Conservation (phyloP, 2,329 filamentous ascomycete genomes). For the Beauveria varroae region DNA sequence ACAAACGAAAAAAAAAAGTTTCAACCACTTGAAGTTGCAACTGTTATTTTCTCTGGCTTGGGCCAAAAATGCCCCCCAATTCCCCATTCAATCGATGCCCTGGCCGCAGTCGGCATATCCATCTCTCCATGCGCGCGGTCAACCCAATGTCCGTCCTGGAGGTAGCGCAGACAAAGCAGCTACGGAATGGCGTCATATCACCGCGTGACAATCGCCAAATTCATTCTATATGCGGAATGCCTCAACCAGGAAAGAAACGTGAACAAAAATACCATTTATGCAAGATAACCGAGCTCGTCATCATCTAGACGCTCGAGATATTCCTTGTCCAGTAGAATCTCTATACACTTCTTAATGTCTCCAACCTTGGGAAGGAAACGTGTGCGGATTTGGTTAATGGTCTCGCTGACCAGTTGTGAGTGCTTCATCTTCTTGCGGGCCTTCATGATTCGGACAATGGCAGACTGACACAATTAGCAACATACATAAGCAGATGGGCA, state of each 20-base stretch:
- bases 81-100: not conserved
- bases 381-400: slow-evolving; percentile 87
- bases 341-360: slow-evolving; percentile 99
- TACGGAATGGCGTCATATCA: not conserved
- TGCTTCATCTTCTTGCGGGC: slow-evolving; percentile 99
- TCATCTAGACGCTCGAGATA: slow-evolving; percentile 93
- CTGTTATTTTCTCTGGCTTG: not conserved
- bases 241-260: not conserved
- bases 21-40: no score
- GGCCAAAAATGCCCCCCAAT: not conserved
- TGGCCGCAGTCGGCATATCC: not conserved
- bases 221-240: not conserved
- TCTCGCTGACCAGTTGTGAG: slow-evolving; percentile 85
- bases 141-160: not conserved
- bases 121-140: not conserved
- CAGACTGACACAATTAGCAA: slow-evolving; percentile 57
- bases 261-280: slow-evolving; percentile 39
- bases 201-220: not conserved
- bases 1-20: not conserved
- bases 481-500: not conserved
- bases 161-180: not conserved
- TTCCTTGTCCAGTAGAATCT: slow-evolving; percentile 97
- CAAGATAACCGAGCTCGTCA: slow-evolving; percentile 90
- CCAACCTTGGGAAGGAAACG: slow-evolving; percentile 88
- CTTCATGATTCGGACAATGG: slow-evolving; percentile 99